Conservation (phyloP, 805 yeast genomes). For the Ogataea saltuana region DNA sequence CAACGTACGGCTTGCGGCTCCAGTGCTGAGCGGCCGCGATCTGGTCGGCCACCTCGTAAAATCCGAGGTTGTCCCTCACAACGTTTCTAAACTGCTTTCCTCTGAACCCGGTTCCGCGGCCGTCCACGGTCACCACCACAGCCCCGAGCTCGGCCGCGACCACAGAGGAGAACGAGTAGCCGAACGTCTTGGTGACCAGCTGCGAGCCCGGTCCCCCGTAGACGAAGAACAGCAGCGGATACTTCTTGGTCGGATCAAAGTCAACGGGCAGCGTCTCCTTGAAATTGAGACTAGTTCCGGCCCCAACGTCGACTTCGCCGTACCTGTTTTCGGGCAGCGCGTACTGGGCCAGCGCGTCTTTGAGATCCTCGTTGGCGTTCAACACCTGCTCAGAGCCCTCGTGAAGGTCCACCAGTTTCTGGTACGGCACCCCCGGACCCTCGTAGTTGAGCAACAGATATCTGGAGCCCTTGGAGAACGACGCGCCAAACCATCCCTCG, state of each 20-base stretch:
- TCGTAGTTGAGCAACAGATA: slow-evolving; percentile 67
- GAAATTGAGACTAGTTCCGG: slow-evolving; percentile 49
- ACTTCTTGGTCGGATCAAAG: slow-evolving; percentile 60
- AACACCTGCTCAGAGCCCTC: slow-evolving; percentile 40
- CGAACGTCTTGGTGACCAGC: slow-evolving; percentile 62
- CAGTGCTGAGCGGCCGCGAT: slow-evolving; percentile 79
- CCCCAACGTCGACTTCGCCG: slow-evolving; percentile 49
- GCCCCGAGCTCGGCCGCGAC: slow-evolving; percentile 77
- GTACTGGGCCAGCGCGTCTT: slow-evolving; percentile 41
- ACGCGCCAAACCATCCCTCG: slow-evolving; percentile 67
- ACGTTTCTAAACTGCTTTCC: slow-evolving; percentile 74
- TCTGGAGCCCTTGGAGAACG: slow-evolving; percentile 79
- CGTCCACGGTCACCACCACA: slow-evolving; percentile 92
- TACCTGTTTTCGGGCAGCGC: slow-evolving; percentile 57
- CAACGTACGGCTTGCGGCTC: slow-evolving; percentile 63
- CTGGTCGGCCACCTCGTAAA: slow-evolving; percentile 83
- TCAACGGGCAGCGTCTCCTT: slow-evolving; percentile 76
- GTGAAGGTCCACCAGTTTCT: slow-evolving; percentile 62
- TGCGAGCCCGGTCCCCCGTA: slow-evolving; percentile 98
- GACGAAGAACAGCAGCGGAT: slow-evolving; percentile 86
- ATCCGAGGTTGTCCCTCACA: slow-evolving; percentile 82
- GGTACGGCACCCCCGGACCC: slow-evolving; percentile 83
- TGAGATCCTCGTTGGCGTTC: slow-evolving; percentile 49
- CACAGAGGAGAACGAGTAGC: slow-evolving; percentile 67
- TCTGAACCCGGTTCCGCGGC: slow-evolving; percentile 93